Base-by-base conservation (phyloP, 352 stramenopile genomes). In the Phytophthora sp. region DNA sequence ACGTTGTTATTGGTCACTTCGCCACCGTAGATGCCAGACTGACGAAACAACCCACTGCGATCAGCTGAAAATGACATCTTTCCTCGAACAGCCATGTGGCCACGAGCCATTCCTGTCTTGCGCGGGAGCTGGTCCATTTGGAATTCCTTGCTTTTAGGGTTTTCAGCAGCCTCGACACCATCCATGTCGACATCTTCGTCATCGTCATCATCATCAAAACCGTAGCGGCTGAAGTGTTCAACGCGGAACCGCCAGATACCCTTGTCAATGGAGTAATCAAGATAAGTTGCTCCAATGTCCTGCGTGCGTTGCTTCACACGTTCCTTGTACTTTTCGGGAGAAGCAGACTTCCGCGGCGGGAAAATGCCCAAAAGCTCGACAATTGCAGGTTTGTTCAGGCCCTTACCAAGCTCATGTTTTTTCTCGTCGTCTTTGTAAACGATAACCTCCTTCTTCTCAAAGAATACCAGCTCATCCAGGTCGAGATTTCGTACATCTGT, bases 221-320 rank as follows among this genome's bases (percentile, higher is more conserved):
- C 87, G 44, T 95, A 95, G 28, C 87, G 87, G 62, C 83, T 93
- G 37, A 95, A 95, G 45, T 95, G 87, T 54, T 95, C 85, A 15
- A 94, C 87, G 26, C 85, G 82, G 63, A 95, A 95, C 23, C 84
- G 81, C 87, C 87, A 95, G 54, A 94, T 82, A 43, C 87, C 87
- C 24, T 77, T 88, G 12, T 87, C 77, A 9, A 72, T 66, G 9
- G 75, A 78, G 63, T 95, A 95, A 53, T 94, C 84, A 10, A 95
- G 66, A 55, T 85, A 93, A 5, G 74, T 91, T 26, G 87, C 84
- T 26, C 82, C 83, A 52, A 94, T 94, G 57, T 91, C 82, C 24
- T 77, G 62, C 13, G 87, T 95, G 9, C 87, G 81, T 39, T 83
- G 72, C 54, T 89, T 90, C 41, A 95, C 87, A 45, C 84, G 79